Conservation (phyloP, 2,329 filamentous ascomycete genomes). For the Diaporthe nobilis region DNA sequence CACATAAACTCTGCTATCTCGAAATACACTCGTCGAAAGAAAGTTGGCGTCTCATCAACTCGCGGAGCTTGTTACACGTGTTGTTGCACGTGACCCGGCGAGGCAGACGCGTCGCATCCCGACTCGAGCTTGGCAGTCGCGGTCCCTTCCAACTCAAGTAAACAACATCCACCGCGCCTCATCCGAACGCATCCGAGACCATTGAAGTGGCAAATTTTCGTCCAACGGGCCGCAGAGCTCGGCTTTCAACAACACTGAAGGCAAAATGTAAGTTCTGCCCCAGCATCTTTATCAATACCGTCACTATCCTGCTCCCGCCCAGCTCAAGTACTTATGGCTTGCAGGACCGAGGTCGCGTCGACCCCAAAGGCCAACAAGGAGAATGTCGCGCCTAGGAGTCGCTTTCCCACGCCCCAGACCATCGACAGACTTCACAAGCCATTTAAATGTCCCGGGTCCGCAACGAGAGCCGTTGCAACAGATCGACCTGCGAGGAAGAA, state of each 20-base stretch:
- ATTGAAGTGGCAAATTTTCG: background rate
- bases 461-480: constrained; percentile 75
- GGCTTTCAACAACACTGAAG: background rate
- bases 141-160: constrained; percentile 37
- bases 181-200: background rate
- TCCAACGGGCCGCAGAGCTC: background rate
- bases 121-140: constrained; percentile 35
- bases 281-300: too few species aligned
- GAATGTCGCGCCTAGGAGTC: constrained; percentile 59
- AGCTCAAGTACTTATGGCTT: constrained; percentile 24
- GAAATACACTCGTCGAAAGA: background rate
- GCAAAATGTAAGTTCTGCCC: constrained; percentile 32
- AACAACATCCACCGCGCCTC: constrained; percentile 35
- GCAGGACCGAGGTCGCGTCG: constrained; percentile 44
- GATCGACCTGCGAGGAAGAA: constrained; percentile 94
- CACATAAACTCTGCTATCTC: background rate
- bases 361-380: constrained; percentile 60
- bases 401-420: constrained; percentile 69
- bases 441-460: constrained; percentile 92
- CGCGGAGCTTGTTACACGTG: background rate
- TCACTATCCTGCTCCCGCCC: background rate
- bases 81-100: constrained; percentile 39
- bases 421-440: constrained; percentile 82
- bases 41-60: background rate
- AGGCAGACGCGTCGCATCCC: constrained; percentile 41